Evolutionary conservation across 164 flowering plant species (phyloP).

Genomic region (Nelumbo lutea): DNA sequence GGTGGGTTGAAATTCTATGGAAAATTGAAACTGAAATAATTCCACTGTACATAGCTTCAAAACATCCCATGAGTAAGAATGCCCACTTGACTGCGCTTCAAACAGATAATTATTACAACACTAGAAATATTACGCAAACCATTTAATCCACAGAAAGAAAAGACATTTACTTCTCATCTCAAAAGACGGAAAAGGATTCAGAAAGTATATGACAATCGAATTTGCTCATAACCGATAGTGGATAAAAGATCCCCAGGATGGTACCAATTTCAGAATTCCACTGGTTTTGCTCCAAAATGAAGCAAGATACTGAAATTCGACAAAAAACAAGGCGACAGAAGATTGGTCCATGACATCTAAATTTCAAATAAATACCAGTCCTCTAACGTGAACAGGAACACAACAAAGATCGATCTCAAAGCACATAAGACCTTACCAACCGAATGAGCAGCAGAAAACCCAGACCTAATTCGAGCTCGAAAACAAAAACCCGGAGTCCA

Average conservation of each 20-base stretch:
- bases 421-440: background rate
- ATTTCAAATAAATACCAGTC: background rate
- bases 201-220: background rate
- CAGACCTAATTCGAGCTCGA: slow-evolving; percentile 1
- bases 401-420: background rate
- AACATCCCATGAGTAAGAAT: no score
- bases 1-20: background rate
- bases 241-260: background rate
- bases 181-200: background rate
- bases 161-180: background rate
- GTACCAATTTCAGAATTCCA: background rate
- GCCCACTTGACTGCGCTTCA: no score
- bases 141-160: background rate
- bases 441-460: background rate
- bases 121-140: background rate
- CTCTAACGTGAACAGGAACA: background rate
- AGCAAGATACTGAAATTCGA: background rate
- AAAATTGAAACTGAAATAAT: background rate
- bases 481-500: background rate
- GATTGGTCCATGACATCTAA: background rate
- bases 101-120: background rate
- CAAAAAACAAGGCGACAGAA: background rate
- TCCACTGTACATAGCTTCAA: no score
- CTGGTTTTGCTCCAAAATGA: background rate
- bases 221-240: background rate